Base-by-base conservation (phyloP, 768 basidiomycete species). In the Rhodosporidiobolus sp. region DNA sequence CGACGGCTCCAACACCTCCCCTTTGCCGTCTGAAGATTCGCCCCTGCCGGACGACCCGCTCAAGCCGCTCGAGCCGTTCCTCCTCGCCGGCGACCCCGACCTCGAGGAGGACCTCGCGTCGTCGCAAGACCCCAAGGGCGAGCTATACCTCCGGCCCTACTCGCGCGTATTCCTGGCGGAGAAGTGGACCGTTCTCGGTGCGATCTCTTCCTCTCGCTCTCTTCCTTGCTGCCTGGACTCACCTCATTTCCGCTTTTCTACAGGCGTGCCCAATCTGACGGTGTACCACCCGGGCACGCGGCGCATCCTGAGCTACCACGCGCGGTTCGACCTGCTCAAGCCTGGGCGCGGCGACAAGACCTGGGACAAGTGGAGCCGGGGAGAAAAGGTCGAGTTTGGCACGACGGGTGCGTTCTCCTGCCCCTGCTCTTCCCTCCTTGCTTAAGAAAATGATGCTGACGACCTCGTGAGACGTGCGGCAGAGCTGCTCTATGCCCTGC, bases 141-240 rank as follows among this genome's bases (percentile, higher is more conserved):
- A 52, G 2, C 58, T 72, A 6, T 78, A 78, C 73, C 67, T 75
- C 30, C 67, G 77, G 11, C 77, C 77, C 20, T 78, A 65, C 71
- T 70, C 67, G n/a, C 62, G 77, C 34, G 77, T 74, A 10, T 56
- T 68, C 69, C 63, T 78, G 19, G 68, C 76, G 3, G 67, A 69
- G 32, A 76, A 75, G 64, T 75, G 71, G 63, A 61, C 60, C 28
- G 65, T 78, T 17, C 63, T 74, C 24, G 69, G 38, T 43, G n/a
- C 38, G 38, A 14, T 43, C 38, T 14, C 38, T 43, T 43, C 14
- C 38, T 43, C 38, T 14, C 38, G 8, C 38, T 43, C 38, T 14
- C 38, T 43, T 43, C 14, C 38, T 14, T 43, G 8, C 38, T 43
- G 38, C 38, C 38, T n/a, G 38, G 7, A 14, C 38, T 43, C 38